A percentile compares a stretch with the other conserved stretches of the same genome.
Evolutionary conservation across 2,329 filamentous ascomycete species (phyloP).

Genomic region (Aureobasidium lini): DNA sequence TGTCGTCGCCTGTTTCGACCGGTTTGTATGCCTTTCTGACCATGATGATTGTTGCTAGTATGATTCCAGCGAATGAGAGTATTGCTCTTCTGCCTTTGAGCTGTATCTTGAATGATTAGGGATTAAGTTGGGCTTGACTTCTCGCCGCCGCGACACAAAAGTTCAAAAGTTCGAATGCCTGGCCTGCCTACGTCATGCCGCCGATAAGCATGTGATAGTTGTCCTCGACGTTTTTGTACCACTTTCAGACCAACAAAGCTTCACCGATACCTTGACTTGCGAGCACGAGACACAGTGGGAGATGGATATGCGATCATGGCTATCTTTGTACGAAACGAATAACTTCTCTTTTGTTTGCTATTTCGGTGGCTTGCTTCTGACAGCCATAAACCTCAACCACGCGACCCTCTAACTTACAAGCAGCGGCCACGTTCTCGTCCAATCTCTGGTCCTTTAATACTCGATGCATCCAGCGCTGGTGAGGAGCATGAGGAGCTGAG

Average conservation of each 20-base stretch:
- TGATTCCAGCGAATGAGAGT: not conserved
- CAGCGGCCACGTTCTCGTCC: not conserved
- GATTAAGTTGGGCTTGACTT: not conserved
- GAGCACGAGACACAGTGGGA: not conserved
- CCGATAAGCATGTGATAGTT: slow-evolving; percentile 3
- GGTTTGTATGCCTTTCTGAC: not conserved
- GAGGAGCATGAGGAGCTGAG: slow-evolving; percentile 33
- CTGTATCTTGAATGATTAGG: not conserved
- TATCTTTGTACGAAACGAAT: not conserved
- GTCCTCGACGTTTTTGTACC: too few relatives aligned
- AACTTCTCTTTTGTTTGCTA: not conserved
- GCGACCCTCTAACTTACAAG: too few relatives aligned
- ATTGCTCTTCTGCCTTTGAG: not conserved
- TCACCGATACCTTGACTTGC: too few relatives aligned
- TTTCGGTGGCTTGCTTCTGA: not conserved
- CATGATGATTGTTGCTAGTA: not conserved
- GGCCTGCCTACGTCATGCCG: not conserved
- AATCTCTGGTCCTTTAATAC: not conserved
- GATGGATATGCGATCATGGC: not conserved
- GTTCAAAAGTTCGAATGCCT: not conserved
- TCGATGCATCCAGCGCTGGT: slow-evolving; percentile 29
- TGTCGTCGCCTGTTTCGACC: slow-evolving; percentile 10
- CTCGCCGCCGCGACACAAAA: slow-evolving; percentile 3
- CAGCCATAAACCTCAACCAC: too few relatives aligned
- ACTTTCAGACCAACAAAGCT: too few relatives aligned